These are phyloP conservation scores for Mycena rosella DNA, from an alignment of 768 basidiomycete genomes.

Conservation along the genomic window DNA sequence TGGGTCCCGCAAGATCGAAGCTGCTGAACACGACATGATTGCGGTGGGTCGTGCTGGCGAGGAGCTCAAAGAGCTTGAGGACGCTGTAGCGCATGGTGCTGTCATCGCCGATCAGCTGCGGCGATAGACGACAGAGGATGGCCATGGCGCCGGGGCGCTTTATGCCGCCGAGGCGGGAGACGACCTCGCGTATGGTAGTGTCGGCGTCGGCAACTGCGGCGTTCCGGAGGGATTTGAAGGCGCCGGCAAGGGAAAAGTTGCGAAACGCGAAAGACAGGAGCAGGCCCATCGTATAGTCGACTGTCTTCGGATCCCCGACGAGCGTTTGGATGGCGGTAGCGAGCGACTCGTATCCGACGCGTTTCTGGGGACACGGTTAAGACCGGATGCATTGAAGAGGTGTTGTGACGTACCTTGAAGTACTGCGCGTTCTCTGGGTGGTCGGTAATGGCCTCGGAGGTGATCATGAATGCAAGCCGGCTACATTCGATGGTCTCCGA, in stretches of 20 bases:
- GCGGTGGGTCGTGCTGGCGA: conserved; percentile 71
- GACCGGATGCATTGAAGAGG: conserved; percentile 3
- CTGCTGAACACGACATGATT: conserved; percentile 78
- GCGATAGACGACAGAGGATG: conserved; percentile 67
- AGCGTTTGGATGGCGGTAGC: conserved; percentile 69
- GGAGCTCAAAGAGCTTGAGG: conserved; percentile 72
- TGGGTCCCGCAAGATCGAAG: conserved; percentile 64
- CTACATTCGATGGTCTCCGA: conserved; percentile 63
- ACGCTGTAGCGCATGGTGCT: conserved; percentile 62
- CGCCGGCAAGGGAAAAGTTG: conserved; percentile 68
- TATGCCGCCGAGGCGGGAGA: conserved; percentile 63
- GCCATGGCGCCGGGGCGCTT: conserved; percentile 70
- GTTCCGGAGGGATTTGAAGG: conserved; percentile 65
- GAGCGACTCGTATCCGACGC: conserved; percentile 77
- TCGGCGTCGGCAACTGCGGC: conserved; percentile 54
- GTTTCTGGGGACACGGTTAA: conserved; percentile 49
- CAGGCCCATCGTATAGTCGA: conserved; percentile 73
- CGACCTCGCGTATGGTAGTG: conserved; percentile 55
- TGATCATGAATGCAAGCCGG: conserved; percentile 71
- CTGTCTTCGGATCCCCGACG: conserved; percentile 58
- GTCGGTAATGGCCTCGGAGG: conserved; percentile 72
- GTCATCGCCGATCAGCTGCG: conserved; percentile 51
- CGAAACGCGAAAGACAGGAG: conserved; percentile 76
- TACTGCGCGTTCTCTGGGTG: conserved; percentile 69
- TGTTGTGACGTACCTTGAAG: conserved; percentile 67